phyloP scores from a whole-genome alignment of 805 yeast genomes.

The Saccharomyces kudriavzevii region DNA sequence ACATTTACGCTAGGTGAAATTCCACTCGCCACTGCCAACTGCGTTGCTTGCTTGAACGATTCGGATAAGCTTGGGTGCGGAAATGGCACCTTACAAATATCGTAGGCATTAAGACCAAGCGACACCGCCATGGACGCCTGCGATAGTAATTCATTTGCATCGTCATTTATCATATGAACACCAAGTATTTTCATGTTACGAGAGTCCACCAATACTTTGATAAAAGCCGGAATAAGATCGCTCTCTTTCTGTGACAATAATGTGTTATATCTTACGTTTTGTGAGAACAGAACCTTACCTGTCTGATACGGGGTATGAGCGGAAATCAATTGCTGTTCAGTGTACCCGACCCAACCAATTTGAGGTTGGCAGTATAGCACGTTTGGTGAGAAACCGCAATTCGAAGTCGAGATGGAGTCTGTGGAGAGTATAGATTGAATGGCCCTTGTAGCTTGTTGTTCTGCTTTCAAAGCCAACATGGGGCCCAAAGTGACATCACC shows the following conservation, averaged over 20 bases:
- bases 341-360: neutral
- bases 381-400: neutral
- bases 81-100: neutral
- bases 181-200: neutral
- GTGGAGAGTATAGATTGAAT: neutral
- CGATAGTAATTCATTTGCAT: neutral
- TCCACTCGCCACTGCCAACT: neutral
- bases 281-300: neutral
- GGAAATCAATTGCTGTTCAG: neutral
- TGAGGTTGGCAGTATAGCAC: neutral
- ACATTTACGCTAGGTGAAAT: neutral
- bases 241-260: neutral
- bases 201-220: neutral
- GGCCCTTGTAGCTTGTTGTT: neutral
- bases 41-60: neutral
- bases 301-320: neutral
- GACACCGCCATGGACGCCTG: neutral
- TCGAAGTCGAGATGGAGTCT: neutral
- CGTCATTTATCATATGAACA: neutral
- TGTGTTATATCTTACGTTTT: neutral
- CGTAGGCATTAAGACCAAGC: neutral
- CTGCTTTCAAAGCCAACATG: neutral
- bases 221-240: neutral
- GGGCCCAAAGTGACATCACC: neutral
- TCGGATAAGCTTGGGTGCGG: neutral